Conservation (phyloP, 768 basidiomycete species). For the Pisolithus microcarpus region DNA sequence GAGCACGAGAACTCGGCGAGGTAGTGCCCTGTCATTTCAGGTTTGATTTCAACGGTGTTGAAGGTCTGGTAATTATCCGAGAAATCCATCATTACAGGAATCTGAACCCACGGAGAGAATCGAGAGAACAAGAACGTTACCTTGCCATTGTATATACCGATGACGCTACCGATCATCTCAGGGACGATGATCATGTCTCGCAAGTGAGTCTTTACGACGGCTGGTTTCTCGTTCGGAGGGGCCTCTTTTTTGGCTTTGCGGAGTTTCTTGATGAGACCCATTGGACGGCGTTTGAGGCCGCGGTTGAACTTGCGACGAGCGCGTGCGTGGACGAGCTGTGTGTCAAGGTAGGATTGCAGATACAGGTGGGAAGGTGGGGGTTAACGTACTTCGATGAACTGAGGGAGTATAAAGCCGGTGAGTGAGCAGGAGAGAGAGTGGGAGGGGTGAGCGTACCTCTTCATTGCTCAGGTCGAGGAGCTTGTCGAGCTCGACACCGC, state of each 20-base stretch:
- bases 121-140: slow-evolving; percentile 32
- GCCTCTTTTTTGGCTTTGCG: slow-evolving; percentile 99
- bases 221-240: slow-evolving; percentile 97
- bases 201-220: slow-evolving; percentile 97
- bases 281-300: slow-evolving; percentile 95
- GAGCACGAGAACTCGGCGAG: slow-evolving; percentile 96
- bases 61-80: slow-evolving; percentile 48
- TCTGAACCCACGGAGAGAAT: not conserved
- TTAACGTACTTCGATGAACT: slow-evolving; percentile 74
- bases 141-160: slow-evolving; percentile 99
- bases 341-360: not conserved
- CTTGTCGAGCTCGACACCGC: slow-evolving; percentile 97
- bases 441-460: slow-evolving; percentile 51
- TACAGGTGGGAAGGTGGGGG: slow-evolving; percentile 5
- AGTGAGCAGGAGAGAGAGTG: not conserved
- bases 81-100: not conserved
- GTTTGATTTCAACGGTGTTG: slow-evolving; percentile 98
- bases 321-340: slow-evolving; percentile 95
- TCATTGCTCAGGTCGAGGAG: slow-evolving; percentile 95
- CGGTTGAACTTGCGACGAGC: slow-evolving; percentile 98
- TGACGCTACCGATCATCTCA: slow-evolving; percentile 98
- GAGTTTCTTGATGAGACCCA: slow-evolving; percentile 99
- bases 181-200: slow-evolving; percentile 99
- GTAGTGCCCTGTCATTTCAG: slow-evolving; percentile 99
- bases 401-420: not conserved